Base-by-base conservation (phyloP, 495 filamentous ascomycete species). In the Geoglossum glabrum region DNA sequence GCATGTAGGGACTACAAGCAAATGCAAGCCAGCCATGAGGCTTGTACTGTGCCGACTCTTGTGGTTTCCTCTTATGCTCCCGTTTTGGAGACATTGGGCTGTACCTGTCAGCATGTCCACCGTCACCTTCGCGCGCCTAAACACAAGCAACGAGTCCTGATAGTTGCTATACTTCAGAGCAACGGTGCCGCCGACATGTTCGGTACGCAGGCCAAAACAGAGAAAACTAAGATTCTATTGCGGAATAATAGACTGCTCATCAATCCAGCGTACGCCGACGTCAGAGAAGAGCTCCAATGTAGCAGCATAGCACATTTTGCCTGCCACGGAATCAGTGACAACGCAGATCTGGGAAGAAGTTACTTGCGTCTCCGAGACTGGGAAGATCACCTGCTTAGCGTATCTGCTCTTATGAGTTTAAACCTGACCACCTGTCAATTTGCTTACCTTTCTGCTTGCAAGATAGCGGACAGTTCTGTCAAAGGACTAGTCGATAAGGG, bases 401-500 rank as follows among this genome's bases (percentile, higher is more conserved):
- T 57, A 23, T 19, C 8, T 47, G 31, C n/a, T 57, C 55, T 57
- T 26, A n/a, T 19, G 11, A 10, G 21, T 6, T 9, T 47, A 15
- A 57, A 40, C 23, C 31, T 43, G 26, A 27, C n/a, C 25, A 19
- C 26, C 28, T 23, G n/a, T 3, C 34, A 47, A 45, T n/a, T 57
- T 15, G 55, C 31, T 6, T 54, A 54, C 28, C 64, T 73, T 9
- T 71, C 71, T 0, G 69, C 71, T 2, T 72, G 68, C 38, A 64
- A 61, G 0, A 69, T 67, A 0, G 67, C 65, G 2, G 56, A 59
- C 2, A 68, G 65, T 40, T 10, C 56, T 8, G 54, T 31, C 0
- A 26, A 45, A 0, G 13, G 27, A 0, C 59, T 70, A 13, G 33
- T 56, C 0, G 66, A 73, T 36, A 67, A 73, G 50, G 46, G 36